Percentiles rank a stretch among this genome's conserved stretches.
These are phyloP conservation scores for Vigna nakashimae DNA, from an alignment of 306 rosid genomes.

Conservation along the genomic window DNA sequence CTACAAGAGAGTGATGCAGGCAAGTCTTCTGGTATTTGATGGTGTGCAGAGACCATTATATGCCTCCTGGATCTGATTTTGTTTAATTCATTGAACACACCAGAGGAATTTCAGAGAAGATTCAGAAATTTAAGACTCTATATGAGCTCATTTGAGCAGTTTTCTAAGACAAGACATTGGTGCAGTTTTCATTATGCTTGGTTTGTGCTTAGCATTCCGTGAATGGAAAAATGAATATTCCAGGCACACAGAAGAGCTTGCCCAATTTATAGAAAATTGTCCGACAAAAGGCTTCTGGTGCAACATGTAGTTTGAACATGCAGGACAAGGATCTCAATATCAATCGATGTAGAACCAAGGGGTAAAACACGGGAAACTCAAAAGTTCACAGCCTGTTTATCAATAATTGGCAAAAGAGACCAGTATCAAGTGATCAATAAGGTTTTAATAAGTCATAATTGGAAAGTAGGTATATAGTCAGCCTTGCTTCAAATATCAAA, in stretches of 20 bases:
- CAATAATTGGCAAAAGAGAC: conserved; percentile 20
- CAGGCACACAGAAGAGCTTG: conserved; percentile 10
- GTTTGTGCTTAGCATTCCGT: background rate
- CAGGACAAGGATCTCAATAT: conserved; percentile 24
- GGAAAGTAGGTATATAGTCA: conserved; percentile 12
- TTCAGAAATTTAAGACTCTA: conserved; percentile 22
- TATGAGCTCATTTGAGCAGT: conserved; percentile 18
- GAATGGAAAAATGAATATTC: background rate
- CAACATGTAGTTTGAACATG: conserved; percentile 5
- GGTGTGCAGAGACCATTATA: background rate
- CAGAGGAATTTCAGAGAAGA: background rate
- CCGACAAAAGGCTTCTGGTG: conserved; percentile 9
- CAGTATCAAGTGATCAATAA: conserved; percentile 6
- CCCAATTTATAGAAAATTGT: conserved; percentile 13
- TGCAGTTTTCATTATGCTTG: background rate
- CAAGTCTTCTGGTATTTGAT: background rate
- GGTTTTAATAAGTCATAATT: conserved; percentile 25
- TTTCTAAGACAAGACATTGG: conserved; percentile 11
- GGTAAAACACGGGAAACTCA: background rate
- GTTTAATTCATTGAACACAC: background rate
- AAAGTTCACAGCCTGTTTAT: conserved; percentile 18
- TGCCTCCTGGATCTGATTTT: background rate
- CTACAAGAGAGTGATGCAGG: background rate
- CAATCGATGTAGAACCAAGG: conserved; percentile 21
- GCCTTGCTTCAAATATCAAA: conserved; percentile 14